Evolutionary conservation across 805 yeast genomes (phyloP), one percentile per base, ranked within the genome.

Genomic region (Kregervanrija delftensis): DNA sequence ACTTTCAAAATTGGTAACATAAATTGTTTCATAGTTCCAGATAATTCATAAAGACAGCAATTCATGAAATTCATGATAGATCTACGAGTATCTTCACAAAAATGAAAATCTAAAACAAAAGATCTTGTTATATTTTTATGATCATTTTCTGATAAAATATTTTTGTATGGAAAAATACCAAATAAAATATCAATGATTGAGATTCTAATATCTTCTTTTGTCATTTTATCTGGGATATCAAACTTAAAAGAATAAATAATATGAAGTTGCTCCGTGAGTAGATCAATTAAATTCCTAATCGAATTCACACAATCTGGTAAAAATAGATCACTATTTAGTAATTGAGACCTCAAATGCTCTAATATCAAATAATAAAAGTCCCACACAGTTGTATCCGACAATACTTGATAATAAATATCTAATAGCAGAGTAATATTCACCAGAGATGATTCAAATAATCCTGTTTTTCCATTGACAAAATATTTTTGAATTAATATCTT

Each of bases 21-120:
- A 53, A 70, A 83, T 54, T 82, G 81, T 58, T 82, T 84, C 44
- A 89, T 72, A 0, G 91, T 78, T 10, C 71, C 58, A 1, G 96
- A 95, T 32, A 85, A 70, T 57, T 86, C 96, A 59, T 84, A 87
- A 58, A 95, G 83, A 52, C 91, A 84, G 2, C 84, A 72, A 5
- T 84, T 79, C 46, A 90, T 66, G 37, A 83, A 81, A 53, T 87
- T 88, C 30, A 89, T 75, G 51, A 88, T 78, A 3, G 95, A 88
- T 33, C 82, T 75, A 0, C 88, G 86, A 0, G 95, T 79, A 48
- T 77, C 77, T 48, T 87, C 88, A 86, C 90, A 83, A 1, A 88
- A 79, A 15, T 79, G 74, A 43, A 86, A 62, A 0, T 86, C 86
- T 39, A 72, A 63, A 11, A 82, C 66, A 28, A 83, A 67, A 0